Conservation (phyloP, 805 yeast genomes). For the Maudiozyma turicensis region DNA sequence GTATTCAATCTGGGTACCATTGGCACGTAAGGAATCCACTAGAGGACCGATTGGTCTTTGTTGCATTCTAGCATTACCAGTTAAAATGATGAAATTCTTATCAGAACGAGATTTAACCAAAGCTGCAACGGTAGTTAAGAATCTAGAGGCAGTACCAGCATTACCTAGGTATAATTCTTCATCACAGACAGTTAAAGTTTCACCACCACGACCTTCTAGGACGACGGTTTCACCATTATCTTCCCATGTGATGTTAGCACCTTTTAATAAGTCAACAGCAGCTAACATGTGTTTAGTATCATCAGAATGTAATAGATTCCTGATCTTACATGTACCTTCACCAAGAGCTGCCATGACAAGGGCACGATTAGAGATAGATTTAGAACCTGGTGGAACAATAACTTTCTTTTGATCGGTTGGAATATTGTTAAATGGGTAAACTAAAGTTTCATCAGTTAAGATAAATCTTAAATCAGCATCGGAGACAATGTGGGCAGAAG, state of each 20-base stretch:
- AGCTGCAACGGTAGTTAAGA: slow-evolving; percentile 87
- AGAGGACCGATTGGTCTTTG: slow-evolving; percentile 95
- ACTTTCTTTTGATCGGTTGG: slow-evolving; percentile 19
- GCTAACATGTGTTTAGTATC: slow-evolving; percentile 92
- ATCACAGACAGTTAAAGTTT: slow-evolving; percentile 46
- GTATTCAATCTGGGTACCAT: slow-evolving; percentile 70
- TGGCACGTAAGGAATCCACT: slow-evolving; percentile 77
- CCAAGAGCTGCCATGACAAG: slow-evolving; percentile 88
- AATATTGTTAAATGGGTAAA: slow-evolving; percentile 42
- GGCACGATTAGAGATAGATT: slow-evolving; percentile 94
- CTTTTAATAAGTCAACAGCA: slow-evolving; percentile 70
- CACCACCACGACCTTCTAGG: slow-evolving; percentile 78
- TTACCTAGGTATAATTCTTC: slow-evolving; percentile 82
- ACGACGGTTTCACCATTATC: slow-evolving; percentile 86
- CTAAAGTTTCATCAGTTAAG: slow-evolving; percentile 70
- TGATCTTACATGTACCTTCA: slow-evolving; percentile 69
- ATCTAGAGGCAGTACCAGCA: slow-evolving; percentile 97
- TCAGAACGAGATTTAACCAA: slow-evolving; percentile 46
- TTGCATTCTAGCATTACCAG: slow-evolving; percentile 96
- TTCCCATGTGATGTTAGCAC: slow-evolving; percentile 74
- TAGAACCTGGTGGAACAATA: slow-evolving; percentile 90
- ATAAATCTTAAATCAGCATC: slow-evolving; percentile 76
- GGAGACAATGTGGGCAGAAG: slow-evolving; percentile 72
- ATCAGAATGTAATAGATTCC: slow-evolving; percentile 86
- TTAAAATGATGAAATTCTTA: slow-evolving; percentile 47